Conservation (phyloP, 2,329 filamentous ascomycete genomes). For the Sarocladium oryzae region DNA sequence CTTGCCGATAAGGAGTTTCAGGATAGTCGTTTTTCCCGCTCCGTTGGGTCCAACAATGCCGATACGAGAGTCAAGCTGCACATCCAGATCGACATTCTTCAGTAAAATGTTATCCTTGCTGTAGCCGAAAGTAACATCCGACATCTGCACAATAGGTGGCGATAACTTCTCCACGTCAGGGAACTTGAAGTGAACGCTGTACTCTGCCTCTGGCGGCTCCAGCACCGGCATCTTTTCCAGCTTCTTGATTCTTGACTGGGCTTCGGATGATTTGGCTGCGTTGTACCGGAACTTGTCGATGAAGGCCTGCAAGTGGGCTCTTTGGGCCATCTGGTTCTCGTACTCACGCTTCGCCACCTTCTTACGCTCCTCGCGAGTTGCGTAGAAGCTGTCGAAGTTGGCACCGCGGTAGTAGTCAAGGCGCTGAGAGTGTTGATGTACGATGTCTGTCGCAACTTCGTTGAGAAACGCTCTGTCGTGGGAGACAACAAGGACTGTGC, state of each 20-base stretch:
- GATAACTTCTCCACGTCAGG: conserved; percentile 97
- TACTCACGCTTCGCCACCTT: conserved; percentile 97
- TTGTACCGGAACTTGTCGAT: conserved; percentile 99
- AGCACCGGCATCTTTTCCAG: conserved; percentile 93
- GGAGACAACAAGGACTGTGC: conserved; percentile 90
- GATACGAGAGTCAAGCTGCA: conserved; percentile 95
- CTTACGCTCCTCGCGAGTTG: conserved; percentile 91
- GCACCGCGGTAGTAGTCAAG: conserved; percentile 98
- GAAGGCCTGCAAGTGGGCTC: conserved; percentile 91
- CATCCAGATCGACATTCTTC: conserved; percentile 83
- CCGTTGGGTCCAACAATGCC: conserved; percentile 99
- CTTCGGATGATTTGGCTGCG: conserved; percentile 95
- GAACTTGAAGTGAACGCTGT: conserved; percentile 95
- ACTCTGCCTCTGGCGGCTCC: conserved; percentile 84
- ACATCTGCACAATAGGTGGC: conserved; percentile 97
- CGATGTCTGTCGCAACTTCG: conserved; percentile 98
- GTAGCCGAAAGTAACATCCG: conserved; percentile 86
- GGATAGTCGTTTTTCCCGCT: conserved; percentile 95
- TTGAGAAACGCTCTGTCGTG: conserved; percentile 99
- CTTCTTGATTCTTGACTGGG: conserved; percentile 98
- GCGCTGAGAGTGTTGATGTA: conserved; percentile 94
- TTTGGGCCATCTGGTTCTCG: conserved; percentile 93
- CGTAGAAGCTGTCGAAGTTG: conserved; percentile 97
- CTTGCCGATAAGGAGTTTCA: conserved; percentile 92
- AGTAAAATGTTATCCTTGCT: conserved; percentile 71